Conservation (phyloP, 192 early-diverging fungal genomes). For the Diversispora epigaea region DNA sequence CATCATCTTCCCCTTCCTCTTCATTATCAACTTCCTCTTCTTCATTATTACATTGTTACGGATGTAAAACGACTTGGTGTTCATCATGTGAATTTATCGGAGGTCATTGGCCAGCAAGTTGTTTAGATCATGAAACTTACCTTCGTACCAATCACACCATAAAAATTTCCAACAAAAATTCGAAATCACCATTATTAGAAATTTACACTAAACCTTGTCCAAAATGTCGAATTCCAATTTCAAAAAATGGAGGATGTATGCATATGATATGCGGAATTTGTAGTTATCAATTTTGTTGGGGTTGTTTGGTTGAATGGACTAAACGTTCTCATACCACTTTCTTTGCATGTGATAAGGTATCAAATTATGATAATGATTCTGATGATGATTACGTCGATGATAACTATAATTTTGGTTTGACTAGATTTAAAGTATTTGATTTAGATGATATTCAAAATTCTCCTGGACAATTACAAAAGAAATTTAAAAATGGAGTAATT, state of each 20-base stretch:
- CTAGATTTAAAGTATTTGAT: conserved; percentile 1
- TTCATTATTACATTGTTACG: conserved; percentile 2
- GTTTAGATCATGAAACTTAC: conserved; percentile 24
- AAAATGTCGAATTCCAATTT: conserved; percentile 23
- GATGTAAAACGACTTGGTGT: conserved; percentile 19
- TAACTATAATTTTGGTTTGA: too few relatives aligned
- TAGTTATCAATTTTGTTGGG: conserved; percentile 4
- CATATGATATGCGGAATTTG: conserved; percentile 25
- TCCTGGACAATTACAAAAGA: conserved; percentile 8
- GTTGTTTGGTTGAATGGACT: conserved; percentile 2
- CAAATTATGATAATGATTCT: not conserved
- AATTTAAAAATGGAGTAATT: conserved; percentile 16
- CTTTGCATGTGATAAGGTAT: not conserved
- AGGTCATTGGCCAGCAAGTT: conserved; percentile 31
- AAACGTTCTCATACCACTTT: not conserved
- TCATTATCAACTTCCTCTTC: not conserved
- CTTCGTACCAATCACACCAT: not conserved
- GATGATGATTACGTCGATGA: too few relatives aligned
- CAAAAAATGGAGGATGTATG: conserved; percentile 29
- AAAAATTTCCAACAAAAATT: not conserved
- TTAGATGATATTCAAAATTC: not conserved
- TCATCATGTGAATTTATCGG: not conserved
- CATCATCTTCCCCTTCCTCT: not conserved
- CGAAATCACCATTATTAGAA: not conserved
- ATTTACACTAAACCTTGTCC: conserved; percentile 24